Evolutionary conservation across 768 basidiomycete species (phyloP).

Genomic region (Phylloporus scabripes): DNA sequence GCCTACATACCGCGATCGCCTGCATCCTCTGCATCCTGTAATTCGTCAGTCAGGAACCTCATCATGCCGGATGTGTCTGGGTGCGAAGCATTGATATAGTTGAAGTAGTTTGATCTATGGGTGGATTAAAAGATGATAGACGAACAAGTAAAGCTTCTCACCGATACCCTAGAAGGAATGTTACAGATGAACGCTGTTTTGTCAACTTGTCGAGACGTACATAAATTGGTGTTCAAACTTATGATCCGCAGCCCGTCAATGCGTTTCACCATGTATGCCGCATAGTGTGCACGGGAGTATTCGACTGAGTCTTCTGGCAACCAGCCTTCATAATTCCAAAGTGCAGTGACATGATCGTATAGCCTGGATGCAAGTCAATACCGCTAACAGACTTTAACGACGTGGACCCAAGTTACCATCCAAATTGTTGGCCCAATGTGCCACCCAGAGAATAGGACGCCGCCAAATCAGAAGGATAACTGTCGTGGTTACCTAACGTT

Average conservation of each 20-base stretch:
- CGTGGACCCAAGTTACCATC: conserved; percentile 42
- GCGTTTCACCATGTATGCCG: conserved; percentile 66
- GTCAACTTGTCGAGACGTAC: conserved; percentile 35
- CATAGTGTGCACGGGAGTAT: conserved; percentile 62
- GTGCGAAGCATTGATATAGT: conserved; percentile 67
- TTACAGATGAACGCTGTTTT: neutral
- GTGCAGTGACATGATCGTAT: conserved; percentile 64
- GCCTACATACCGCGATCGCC: conserved; percentile 57
- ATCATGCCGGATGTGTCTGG: conserved; percentile 73
- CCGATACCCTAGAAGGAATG: conserved; percentile 28
- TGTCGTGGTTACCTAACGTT: conserved; percentile 74
- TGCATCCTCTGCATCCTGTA: conserved; percentile 72
- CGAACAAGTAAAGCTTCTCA: conserved; percentile 11
- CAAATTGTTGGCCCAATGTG: conserved; percentile 52
- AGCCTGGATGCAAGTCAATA: conserved; percentile 42
- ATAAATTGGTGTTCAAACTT: conserved; percentile 71
- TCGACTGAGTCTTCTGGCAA: conserved; percentile 50
- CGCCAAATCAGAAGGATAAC: conserved; percentile 53
- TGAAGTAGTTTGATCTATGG: conserved; percentile 61
- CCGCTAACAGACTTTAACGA: neutral
- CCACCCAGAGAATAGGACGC: conserved; percentile 55
- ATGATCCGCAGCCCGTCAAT: conserved; percentile 64
- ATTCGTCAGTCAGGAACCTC: conserved; percentile 69
- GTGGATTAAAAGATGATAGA: conserved; percentile 1
- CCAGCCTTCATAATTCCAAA: conserved; percentile 73